Conservation (phyloP, 305 asterid genomes). For the Ajuga reptans region DNA sequence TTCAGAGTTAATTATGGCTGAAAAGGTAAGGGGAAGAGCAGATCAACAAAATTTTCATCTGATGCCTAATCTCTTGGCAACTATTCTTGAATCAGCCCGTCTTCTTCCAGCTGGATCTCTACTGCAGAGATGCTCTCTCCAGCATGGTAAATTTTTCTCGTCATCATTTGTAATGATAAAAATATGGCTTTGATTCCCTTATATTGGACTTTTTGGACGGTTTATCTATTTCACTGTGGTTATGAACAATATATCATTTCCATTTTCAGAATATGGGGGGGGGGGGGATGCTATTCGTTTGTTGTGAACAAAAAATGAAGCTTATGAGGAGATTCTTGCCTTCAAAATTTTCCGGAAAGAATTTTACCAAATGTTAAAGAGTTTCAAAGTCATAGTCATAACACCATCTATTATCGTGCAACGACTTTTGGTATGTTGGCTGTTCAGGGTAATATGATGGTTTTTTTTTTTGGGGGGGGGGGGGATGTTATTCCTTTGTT, state of each 20-base stretch:
- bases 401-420: too few relatives aligned
- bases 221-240: not conserved
- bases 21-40: slow-evolving; percentile 10
- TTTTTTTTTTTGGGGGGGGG: too few relatives aligned
- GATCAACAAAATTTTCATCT: slow-evolving; percentile 18
- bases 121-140: slow-evolving; percentile 41
- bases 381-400: too few relatives aligned
- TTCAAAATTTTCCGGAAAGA: not conserved
- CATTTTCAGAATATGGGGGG: not conserved
- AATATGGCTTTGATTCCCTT: not conserved
- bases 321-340: not conserved
- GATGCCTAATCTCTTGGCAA: slow-evolving; percentile 37
- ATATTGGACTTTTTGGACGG: too few relatives aligned
- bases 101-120: slow-evolving; percentile 39
- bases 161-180: not conserved
- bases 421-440: too few relatives aligned
- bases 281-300: too few relatives aligned
- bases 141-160: slow-evolving; percentile 24
- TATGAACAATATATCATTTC: not conserved
- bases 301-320: not conserved
- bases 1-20: slow-evolving; percentile 29
- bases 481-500: too few relatives aligned
- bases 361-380: not conserved
- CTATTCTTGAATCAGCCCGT: slow-evolving; percentile 39
- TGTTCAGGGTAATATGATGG: too few relatives aligned